Conservation (phyloP, 148 eudicot genomes). For the Cornus suecica region DNA sequence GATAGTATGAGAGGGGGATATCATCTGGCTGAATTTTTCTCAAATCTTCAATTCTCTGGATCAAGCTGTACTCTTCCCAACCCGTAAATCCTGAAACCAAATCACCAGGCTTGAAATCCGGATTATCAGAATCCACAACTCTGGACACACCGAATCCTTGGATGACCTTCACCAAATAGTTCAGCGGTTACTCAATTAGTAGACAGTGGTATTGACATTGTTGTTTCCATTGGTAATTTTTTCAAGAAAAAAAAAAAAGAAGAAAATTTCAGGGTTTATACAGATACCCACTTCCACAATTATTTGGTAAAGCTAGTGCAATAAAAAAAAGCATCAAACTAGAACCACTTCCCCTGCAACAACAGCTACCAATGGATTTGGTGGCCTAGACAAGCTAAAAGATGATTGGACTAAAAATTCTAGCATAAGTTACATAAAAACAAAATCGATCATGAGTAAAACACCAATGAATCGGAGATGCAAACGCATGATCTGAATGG, state of each 20-base stretch:
- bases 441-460: too few relatives aligned
- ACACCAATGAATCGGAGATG: not conserved
- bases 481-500: not conserved
- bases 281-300: not conserved
- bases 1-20: constrained; percentile 80
- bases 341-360: too few relatives aligned
- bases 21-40: constrained; percentile 53
- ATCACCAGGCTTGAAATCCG: constrained; percentile 71
- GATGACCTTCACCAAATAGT: constrained; percentile 41
- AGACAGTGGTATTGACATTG: not conserved
- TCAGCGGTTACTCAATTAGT: not conserved
- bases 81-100: constrained; percentile 63
- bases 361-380: too few relatives aligned
- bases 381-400: too few relatives aligned
- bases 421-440: too few relatives aligned
- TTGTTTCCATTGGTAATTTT: not conserved
- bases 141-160: constrained; percentile 81
- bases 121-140: constrained; percentile 74
- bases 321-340: too few relatives aligned
- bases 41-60: constrained; percentile 38
- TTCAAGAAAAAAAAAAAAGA: not conserved
- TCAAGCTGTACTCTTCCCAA: constrained; percentile 89
- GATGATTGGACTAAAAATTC: too few relatives aligned
- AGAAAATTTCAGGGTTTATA: not conserved
- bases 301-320: too few relatives aligned